Conservation (phyloP, 768 basidiomycete genomes). For the Lentinula guzmanii region DNA sequence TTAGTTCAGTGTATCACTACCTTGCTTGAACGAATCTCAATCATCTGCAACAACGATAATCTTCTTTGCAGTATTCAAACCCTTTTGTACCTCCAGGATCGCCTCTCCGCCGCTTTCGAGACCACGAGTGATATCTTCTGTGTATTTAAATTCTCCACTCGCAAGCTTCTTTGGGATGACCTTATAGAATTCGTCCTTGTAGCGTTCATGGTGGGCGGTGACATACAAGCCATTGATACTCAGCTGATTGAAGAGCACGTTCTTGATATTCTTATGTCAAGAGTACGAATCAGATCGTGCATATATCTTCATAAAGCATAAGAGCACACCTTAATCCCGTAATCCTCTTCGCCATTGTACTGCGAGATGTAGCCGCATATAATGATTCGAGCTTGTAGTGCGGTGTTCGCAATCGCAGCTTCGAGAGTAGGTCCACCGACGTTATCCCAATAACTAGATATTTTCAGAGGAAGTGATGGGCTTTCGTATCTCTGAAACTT, state of each 20-base stretch:
- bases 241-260: constrained; percentile 27
- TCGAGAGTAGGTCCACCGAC: constrained; percentile 60
- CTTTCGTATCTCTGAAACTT: constrained; percentile 5
- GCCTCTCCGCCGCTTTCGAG: constrained; percentile 31
- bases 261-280: constrained; percentile 23
- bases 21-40: neutral
- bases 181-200: constrained; percentile 34
- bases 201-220: constrained; percentile 23
- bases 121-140: constrained; percentile 39
- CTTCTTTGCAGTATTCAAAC: constrained; percentile 23
- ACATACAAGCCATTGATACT: constrained; percentile 37
- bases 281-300: neutral
- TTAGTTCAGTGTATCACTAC: too few species aligned
- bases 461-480: neutral
- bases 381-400: constrained; percentile 41
- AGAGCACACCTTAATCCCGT: neutral
- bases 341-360: neutral
- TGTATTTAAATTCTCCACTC: constrained; percentile 40
- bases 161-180: constrained; percentile 34
- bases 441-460: constrained; percentile 45
- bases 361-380: constrained; percentile 11
- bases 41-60: constrained; percentile 9
- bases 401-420: constrained; percentile 43
- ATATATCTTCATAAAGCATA: neutral
- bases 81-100: constrained; percentile 25